These are phyloP conservation scores for Scleroderma citrinum DNA, from an alignment of 768 basidiomycete species.

Conservation along the genomic window DNA sequence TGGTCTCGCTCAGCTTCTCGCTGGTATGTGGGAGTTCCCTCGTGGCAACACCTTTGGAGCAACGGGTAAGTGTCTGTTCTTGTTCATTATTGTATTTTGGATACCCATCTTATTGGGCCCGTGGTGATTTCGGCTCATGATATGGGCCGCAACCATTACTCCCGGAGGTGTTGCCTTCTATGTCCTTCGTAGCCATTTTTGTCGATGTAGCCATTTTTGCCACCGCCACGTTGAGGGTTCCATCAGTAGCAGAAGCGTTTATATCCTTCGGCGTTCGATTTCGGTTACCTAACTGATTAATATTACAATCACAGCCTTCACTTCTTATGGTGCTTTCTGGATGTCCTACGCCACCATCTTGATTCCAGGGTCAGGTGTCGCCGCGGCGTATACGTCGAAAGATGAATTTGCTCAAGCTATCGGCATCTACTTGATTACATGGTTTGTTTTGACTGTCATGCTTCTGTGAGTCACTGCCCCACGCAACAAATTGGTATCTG, in stretches of 20 bases:
- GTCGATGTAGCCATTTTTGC: background rate
- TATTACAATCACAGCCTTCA: constrained; percentile 48
- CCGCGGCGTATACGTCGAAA: constrained; percentile 39
- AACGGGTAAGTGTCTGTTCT: constrained; percentile 45
- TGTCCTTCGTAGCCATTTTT: background rate
- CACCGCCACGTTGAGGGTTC: background rate
- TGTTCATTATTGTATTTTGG: background rate
- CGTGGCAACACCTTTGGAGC: constrained; percentile 66
- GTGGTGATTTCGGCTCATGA: too few relatives aligned
- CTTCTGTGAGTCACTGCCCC: constrained; percentile 45
- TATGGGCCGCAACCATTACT: background rate
- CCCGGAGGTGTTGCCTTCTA: background rate
- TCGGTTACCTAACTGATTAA: background rate
- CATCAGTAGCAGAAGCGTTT: background rate
- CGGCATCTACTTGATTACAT: constrained; percentile 68
- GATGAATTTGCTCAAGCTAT: constrained; percentile 50
- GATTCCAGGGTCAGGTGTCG: constrained; percentile 63
- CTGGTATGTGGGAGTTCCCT: constrained; percentile 87
- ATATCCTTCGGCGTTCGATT: background rate
- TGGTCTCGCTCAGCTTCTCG: constrained; percentile 79
- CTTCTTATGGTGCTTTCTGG: constrained; percentile 86
- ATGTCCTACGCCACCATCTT: constrained; percentile 72
- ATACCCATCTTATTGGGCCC: background rate
- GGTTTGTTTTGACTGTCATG: constrained; percentile 69
- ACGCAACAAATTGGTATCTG: background rate